Base-by-base conservation (phyloP, 129 eudicot species). In the Oenanthe sinensis region DNA sequence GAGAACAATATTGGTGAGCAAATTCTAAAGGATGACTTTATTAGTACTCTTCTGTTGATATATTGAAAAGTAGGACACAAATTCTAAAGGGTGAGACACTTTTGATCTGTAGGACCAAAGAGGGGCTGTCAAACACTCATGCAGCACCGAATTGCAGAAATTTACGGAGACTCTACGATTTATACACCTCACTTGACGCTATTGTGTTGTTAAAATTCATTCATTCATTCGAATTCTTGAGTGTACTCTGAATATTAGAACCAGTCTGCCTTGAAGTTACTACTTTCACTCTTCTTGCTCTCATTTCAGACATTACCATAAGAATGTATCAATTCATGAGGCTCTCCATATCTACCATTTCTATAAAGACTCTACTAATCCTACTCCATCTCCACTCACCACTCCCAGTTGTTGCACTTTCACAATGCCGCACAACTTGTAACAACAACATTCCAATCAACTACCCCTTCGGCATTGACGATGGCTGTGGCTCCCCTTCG, bases 401-500 rank as follows among this genome's bases (percentile, higher is more conserved):
- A 19, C 50, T 42, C 14, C 16, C 76, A 12, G 74, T 46, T 75
- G 20, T 43, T 58, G 81, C 85, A 19, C 78, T 83, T 52, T 82
- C 87, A 24, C 73, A 83, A 71, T 94, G 97, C 86, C 91, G 97
- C 30, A 82, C 77, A 77, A 83, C 84, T 55, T 94, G 98, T 78
- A 90, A 84, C 83, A n/a, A n/a, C n/a, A 81, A 80, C 55, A 83
- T 94, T 72, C 87, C 89, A 54, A 89, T 94, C 20, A 84, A 87
- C 80, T 94, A 94, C 83, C 98, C 98, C 4, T 91, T 94, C 72
- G 89, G 87, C 75, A 85, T 91, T 52, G 97, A 94, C 55, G 91
- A 91, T 33, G 98, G 98, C 37, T 94, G 98, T 74, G 98, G 98
- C 40, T 87, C 96, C 60, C 90, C 98, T 0, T 87, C 84, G 33